Percentiles rank a stretch among this genome's conserved stretches.
phyloP scores from a whole-genome alignment of 768 basidiomycete genomes.

The Tylopilus rubrobrunneus region DNA sequence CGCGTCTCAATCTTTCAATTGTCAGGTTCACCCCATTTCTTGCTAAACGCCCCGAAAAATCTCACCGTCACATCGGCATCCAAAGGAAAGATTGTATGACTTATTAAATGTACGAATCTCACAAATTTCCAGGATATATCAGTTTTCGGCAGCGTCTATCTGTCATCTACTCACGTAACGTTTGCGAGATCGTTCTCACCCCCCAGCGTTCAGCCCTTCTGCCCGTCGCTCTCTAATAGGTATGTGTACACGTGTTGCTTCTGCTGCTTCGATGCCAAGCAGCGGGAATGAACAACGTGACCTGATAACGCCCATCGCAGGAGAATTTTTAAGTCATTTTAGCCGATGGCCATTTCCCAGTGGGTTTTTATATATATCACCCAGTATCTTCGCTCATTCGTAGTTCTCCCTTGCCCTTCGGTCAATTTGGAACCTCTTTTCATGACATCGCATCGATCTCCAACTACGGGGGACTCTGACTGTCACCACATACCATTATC shows the following conservation, averaged over 20 bases:
- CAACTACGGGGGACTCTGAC: conserved; percentile 6
- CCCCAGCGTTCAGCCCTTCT: conserved; percentile 3
- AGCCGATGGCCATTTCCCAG: conserved; percentile 8
- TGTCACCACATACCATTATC: not conserved
- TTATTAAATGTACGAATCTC: not conserved
- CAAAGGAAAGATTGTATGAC: not conserved
- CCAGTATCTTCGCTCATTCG: conserved; percentile 2
- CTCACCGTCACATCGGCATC: not conserved
- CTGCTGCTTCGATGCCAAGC: conserved; percentile 13
- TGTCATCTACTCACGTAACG: conserved; percentile 21
- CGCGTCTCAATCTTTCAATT: not conserved
- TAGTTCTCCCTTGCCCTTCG: conserved; percentile 1
- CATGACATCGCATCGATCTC: conserved; percentile 14
- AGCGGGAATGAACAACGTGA: conserved; percentile 15
- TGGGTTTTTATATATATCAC: conserved; percentile 18
- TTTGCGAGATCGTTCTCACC: conserved; percentile 17
- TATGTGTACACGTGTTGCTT: conserved; percentile 18
- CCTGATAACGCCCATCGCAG: conserved; percentile 10
- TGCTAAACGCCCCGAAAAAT: not conserved
- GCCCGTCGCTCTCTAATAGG: conserved; percentile 12
- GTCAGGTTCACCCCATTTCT: not conserved
- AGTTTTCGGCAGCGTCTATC: conserved; percentile 9
- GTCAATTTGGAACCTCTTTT: conserved; percentile 8
- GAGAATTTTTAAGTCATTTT: conserved; percentile 10
- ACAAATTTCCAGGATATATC: conserved; percentile 5